Conservation (phyloP, 1,284 basidiomycete genomes). For the Agroathelia rolfsii region DNA sequence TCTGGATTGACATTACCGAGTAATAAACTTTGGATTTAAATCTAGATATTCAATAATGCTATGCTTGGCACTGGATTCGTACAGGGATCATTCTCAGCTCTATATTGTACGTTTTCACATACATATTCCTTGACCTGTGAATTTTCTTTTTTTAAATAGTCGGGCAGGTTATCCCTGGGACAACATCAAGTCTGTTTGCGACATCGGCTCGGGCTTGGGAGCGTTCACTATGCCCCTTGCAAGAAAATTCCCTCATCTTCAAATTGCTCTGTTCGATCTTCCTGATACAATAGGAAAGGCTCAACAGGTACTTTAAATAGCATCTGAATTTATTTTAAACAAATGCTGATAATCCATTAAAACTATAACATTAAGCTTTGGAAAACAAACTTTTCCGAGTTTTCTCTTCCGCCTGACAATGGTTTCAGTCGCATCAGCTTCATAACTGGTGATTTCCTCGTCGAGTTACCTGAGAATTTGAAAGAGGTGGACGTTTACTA, state of each 20-base stretch:
- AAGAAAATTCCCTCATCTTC: conserved; percentile 16
- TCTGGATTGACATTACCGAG: neutral
- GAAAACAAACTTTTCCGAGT: neutral
- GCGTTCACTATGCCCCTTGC: conserved; percentile 19
- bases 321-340: neutral
- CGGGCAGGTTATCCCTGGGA: conserved; percentile 21
- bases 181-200: conserved; percentile 18
- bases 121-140: neutral
- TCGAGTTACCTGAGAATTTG: neutral
- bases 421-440: neutral
- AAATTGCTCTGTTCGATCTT: conserved; percentile 22
- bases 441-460: conserved; percentile 4
- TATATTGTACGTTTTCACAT: conserved; percentile 8
- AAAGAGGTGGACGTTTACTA: conserved; percentile 2
- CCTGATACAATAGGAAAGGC: conserved; percentile 17
- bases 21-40: neutral
- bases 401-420: neutral
- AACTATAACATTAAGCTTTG: neutral
- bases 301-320: conserved; percentile 11
- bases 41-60: conserved; percentile 15
- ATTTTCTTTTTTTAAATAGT: no score
- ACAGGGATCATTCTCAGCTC: conserved; percentile 18
- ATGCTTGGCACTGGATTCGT: conserved; percentile 17
- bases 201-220: conserved; percentile 25
- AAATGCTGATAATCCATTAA: neutral